Evolutionary conservation across 1,139 yeast genomes (phyloP).

Genomic region (Geotrichum restrictum): DNA sequence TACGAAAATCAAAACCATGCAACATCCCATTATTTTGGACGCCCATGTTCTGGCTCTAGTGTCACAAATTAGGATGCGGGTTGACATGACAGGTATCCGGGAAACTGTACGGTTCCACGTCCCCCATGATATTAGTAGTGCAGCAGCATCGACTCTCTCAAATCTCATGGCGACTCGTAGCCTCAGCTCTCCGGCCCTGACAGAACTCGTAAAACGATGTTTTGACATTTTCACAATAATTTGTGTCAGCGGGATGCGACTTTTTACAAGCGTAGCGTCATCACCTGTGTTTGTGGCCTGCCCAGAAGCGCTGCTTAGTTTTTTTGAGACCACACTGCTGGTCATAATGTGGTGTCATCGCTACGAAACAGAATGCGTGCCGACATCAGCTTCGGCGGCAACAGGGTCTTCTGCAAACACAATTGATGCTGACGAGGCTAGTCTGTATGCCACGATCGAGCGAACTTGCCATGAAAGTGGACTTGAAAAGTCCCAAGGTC

Average conservation of each 20-base stretch:
- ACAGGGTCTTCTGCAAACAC: not conserved
- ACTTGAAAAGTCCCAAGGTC: slow-evolving; percentile 25
- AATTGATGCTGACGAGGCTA: slow-evolving; percentile 24
- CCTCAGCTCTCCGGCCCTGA: slow-evolving; percentile 10
- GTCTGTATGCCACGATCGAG: slow-evolving; percentile 28
- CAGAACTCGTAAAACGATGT: slow-evolving; percentile 26
- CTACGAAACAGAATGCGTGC: slow-evolving; percentile 26
- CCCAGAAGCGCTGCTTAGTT: slow-evolving; percentile 29
- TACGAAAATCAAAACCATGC: slow-evolving; percentile 23
- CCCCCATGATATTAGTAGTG: slow-evolving; percentile 30
- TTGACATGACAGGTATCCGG: slow-evolving; percentile 27
- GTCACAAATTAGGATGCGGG: slow-evolving; percentile 28
- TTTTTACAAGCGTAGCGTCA: slow-evolving; percentile 26
- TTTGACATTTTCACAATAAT: slow-evolving; percentile 30
- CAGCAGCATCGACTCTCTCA: slow-evolving; percentile 25
- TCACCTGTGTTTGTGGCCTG: slow-evolving; percentile 27
- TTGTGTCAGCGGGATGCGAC: slow-evolving; percentile 27
- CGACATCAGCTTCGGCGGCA: not conserved
- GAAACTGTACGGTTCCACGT: slow-evolving; percentile 28
- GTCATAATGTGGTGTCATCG: slow-evolving; percentile 37
- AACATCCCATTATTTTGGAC: slow-evolving; percentile 30
- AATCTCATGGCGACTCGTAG: slow-evolving; percentile 23
- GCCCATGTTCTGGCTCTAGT: slow-evolving; percentile 26
- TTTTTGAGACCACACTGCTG: slow-evolving; percentile 32
- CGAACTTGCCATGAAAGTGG: slow-evolving; percentile 29